Base-by-base conservation (phyloP, 345 rosid species). In the Syzygium oleosum region DNA sequence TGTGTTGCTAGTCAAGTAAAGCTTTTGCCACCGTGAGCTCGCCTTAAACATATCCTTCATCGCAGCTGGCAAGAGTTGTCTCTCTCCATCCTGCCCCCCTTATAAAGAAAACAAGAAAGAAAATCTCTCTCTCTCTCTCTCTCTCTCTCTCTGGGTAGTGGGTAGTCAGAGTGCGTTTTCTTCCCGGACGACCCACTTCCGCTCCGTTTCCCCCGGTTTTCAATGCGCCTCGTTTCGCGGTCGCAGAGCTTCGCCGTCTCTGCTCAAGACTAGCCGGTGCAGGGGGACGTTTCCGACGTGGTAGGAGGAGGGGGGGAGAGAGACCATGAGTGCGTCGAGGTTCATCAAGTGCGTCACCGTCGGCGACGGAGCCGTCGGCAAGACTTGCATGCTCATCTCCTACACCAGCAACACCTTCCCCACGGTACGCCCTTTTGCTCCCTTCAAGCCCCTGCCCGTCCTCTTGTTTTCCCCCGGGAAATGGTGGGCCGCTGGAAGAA, bases 311-410 rank as follows among this genome's bases (percentile, higher is more conserved):
- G 41, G 27, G 88, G 79, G 84, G 84, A 77, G 88, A 53, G 46
- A 23, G 88, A 68, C 52, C 11, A 95, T 95, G 97, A 95, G 96
- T 90, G 95, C 94, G 84, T 94, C 97, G 8, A 91, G 95, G 90
- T 94, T 94, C 90, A 94, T 94, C 59, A 95, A 95, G 91, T 95
- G 97, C 87, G 97, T 95, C 77, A 95, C 97, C 4, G 97, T 95
- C 88, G 97, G 97, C 68, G 97, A 95, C 84, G 97, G 97, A 59
- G 97, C 97, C 87, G 97, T 95, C 88, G 97, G 97, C 83, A 95
- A 95, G 89, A 95, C 97, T 84, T 95, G 97, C 93, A 92, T 95
- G 89, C 96, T 94, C 86, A 94, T 94, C 86, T 94, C 96, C 92
- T 94, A 94, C 91, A 94, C 96, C 34, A 93, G 95, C 92, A 95